phyloP scores from a whole-genome alignment of 1,284 basidiomycete genomes.

The Leccinum subspadiceum region DNA sequence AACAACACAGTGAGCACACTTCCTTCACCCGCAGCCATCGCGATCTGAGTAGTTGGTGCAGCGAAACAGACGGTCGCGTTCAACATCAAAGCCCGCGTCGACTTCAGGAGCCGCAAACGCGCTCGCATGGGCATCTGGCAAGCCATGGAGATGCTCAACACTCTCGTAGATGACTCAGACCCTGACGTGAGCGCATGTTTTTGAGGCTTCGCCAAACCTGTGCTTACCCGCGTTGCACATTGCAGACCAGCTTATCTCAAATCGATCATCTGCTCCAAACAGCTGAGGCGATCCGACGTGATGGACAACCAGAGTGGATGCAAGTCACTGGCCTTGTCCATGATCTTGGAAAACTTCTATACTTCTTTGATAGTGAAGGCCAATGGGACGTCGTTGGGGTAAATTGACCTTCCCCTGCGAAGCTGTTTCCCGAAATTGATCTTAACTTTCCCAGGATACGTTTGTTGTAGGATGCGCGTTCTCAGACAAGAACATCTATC shows the following conservation, averaged over 20 bases:
- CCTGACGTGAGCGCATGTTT: constrained; percentile 60
- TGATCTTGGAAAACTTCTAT: constrained; percentile 83
- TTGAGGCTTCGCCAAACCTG: constrained; percentile 1
- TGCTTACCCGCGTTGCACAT: constrained; percentile 10
- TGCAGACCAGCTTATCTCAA: constrained; percentile 74
- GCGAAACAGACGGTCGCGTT: constrained; percentile 87
- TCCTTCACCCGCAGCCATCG: background rate
- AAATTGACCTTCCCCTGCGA: constrained; percentile 11
- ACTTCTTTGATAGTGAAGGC: constrained; percentile 79
- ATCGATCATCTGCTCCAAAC: constrained; percentile 92
- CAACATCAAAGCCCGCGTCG: constrained; percentile 75
- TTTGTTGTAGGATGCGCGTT: constrained; percentile 87
- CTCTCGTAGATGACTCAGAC: constrained; percentile 85
- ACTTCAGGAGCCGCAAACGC: constrained; percentile 64
- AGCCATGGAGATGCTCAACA: constrained; percentile 88
- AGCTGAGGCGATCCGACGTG: constrained; percentile 85
- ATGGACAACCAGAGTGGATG: constrained; percentile 90
- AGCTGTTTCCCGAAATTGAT: constrained; percentile 11
- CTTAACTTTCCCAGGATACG: constrained; percentile 57
- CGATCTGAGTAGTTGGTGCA: constrained; percentile 29
- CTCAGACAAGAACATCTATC: constrained; percentile 83
- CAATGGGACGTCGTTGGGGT: constrained; percentile 93
- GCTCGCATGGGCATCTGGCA: constrained; percentile 84
- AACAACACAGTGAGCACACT: constrained; percentile 69
- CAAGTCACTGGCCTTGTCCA: constrained; percentile 87